phyloP scores from a whole-genome alignment of 2,329 filamentous ascomycete genomes.

The Aureobasidium sp. region DNA sequence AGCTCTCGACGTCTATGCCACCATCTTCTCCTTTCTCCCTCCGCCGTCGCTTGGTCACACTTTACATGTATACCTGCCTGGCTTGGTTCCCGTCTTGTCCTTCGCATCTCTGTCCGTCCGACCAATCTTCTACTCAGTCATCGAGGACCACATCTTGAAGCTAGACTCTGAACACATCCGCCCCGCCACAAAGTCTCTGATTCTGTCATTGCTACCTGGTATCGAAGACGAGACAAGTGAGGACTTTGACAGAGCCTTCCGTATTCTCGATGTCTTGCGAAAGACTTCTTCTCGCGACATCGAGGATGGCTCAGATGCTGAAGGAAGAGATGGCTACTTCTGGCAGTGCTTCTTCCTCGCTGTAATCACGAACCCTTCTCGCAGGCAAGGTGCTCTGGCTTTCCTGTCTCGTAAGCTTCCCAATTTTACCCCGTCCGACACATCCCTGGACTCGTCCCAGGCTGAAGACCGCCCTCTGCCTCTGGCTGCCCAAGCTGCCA shows the following conservation, averaged over 20 bases:
- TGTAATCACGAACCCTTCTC: constrained; percentile 78
- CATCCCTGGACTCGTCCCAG: background rate
- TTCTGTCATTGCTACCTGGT: constrained; percentile 82
- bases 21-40: constrained; percentile 81
- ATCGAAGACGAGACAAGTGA: constrained; percentile 95
- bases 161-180: constrained; percentile 66
- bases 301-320: constrained; percentile 44
- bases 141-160: constrained; percentile 72
- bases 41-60: constrained; percentile 60
- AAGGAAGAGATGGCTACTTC: constrained; percentile 68
- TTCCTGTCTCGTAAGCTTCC: constrained; percentile 78
- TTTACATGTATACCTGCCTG: constrained; percentile 81
- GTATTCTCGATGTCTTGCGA: constrained; percentile 72
- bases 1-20: constrained; percentile 84
- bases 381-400: constrained; percentile 78
- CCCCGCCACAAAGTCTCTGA: constrained; percentile 82
- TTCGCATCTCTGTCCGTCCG: constrained; percentile 92
- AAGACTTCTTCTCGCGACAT: constrained; percentile 50
- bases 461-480: constrained; percentile 17
- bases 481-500: constrained; percentile 59
- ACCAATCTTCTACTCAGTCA: constrained; percentile 72
- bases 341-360: constrained; percentile 98
- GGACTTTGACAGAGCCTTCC: constrained; percentile 84
- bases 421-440: constrained; percentile 48
- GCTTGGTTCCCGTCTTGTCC: constrained; percentile 78